Evolutionary conservation across 2,329 filamentous ascomycete genomes (phyloP).

Genomic region (Coleophoma eucalyptorum): DNA sequence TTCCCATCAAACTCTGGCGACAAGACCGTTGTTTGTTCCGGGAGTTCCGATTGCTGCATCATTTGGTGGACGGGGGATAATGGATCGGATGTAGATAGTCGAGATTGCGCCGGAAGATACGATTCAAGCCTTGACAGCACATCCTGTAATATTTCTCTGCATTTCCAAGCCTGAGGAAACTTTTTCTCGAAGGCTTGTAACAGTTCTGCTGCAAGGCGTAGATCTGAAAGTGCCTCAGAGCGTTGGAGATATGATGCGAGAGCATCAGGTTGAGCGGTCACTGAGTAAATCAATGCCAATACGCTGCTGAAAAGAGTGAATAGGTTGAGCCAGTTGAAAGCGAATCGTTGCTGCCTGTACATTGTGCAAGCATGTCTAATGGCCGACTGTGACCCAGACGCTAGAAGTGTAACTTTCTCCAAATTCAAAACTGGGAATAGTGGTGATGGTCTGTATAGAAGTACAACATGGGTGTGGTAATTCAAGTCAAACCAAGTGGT

Average conservation of each 20-base stretch:
- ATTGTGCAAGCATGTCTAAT: conserved; percentile 36
- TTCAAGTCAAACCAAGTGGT: conserved; percentile 44
- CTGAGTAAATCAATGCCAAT: conserved; percentile 38
- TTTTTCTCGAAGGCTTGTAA: background rate
- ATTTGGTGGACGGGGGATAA: background rate
- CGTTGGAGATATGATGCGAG: background rate
- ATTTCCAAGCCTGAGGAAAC: conserved; percentile 1
- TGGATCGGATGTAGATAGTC: background rate
- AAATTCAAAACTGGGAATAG: conserved; percentile 33
- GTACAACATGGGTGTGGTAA: conserved; percentile 40
- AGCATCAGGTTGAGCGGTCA: conserved; percentile 32
- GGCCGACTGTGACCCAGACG: conserved; percentile 36
- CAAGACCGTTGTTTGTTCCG: background rate
- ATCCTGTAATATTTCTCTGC: conserved; percentile 1
- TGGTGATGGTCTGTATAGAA: conserved; percentile 41
- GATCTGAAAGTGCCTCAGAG: conserved; percentile 1
- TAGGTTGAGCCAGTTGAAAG: conserved; percentile 39
- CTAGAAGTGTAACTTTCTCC: conserved; percentile 31
- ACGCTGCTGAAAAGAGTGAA: conserved; percentile 37
- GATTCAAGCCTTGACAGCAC: background rate
- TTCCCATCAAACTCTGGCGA: background rate
- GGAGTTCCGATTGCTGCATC: background rate
- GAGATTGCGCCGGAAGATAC: background rate
- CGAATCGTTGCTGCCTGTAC: conserved; percentile 34
- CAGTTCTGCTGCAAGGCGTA: background rate